These are phyloP conservation scores for Heterobasidion annosum DNA, from an alignment of 1,284 basidiomycete genomes.

Conservation along the genomic window DNA sequence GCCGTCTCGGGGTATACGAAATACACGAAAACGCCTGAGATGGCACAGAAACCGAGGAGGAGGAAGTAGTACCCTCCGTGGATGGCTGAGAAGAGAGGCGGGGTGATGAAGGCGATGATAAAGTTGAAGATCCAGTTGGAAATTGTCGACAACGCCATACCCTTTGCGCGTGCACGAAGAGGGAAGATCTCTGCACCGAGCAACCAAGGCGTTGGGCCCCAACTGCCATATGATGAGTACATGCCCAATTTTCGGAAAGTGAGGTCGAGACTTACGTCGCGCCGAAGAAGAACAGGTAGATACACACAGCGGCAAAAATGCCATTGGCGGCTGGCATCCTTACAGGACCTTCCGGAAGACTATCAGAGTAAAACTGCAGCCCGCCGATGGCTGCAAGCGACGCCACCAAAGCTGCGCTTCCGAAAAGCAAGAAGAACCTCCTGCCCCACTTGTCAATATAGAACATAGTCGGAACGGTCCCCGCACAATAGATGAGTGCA, in stretches of 20 bases:
- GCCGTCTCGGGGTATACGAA: slow-evolving; percentile 38
- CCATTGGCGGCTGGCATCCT: slow-evolving; percentile 33
- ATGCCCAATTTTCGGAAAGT: not conserved
- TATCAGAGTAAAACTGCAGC: slow-evolving; percentile 31
- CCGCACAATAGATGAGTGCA: slow-evolving; percentile 47
- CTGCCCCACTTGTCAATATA: slow-evolving; percentile 48
- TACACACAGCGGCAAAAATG: slow-evolving; percentile 32
- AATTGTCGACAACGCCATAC: slow-evolving; percentile 54
- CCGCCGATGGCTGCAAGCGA: slow-evolving; percentile 34
- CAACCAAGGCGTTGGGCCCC: slow-evolving; percentile 61
- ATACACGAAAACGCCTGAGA: slow-evolving; percentile 36
- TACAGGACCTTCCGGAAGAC: slow-evolving; percentile 25
- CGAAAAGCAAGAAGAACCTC: slow-evolving; percentile 38
- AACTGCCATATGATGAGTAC: slow-evolving; percentile 17
- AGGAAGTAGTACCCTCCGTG: slow-evolving; percentile 42
- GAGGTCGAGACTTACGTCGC: slow-evolving; percentile 25
- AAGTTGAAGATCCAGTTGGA: slow-evolving; percentile 54
- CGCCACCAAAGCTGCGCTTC: slow-evolving; percentile 31
- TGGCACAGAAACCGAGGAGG: slow-evolving; percentile 32
- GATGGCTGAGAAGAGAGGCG: slow-evolving; percentile 34
- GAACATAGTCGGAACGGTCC: slow-evolving; percentile 49
- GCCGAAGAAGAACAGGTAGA: slow-evolving; percentile 37
- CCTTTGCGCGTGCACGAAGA: slow-evolving; percentile 56
- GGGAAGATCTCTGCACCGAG: slow-evolving; percentile 58
- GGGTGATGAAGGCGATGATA: slow-evolving; percentile 44